Evolutionary conservation across 2,329 filamentous ascomycete genomes (phyloP).

Genomic region (Diaporthe eres): DNA sequence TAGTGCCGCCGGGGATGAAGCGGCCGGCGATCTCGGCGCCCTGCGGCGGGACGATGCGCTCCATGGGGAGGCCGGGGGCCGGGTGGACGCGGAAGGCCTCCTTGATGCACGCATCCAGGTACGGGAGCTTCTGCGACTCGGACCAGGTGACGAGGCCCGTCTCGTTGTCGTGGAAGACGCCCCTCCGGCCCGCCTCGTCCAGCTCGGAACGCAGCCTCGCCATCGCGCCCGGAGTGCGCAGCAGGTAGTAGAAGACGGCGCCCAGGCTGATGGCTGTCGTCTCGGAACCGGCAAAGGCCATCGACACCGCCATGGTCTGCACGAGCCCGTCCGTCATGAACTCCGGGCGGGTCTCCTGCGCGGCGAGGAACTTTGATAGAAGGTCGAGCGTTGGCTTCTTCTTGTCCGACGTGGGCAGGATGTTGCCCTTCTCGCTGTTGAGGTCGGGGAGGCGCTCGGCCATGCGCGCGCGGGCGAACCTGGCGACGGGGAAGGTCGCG

Average conservation of each 20-base stretch:
- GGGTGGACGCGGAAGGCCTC: slow-evolving; percentile 57
- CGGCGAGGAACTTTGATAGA: slow-evolving; percentile 80
- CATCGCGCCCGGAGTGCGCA: slow-evolving; percentile 45
- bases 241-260: slow-evolving; percentile 48
- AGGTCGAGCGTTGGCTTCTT: slow-evolving; percentile 68
- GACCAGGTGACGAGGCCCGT: slow-evolving; percentile 77
- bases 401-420: slow-evolving; percentile 56
- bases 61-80: slow-evolving; percentile 79
- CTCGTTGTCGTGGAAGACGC: slow-evolving; percentile 46
- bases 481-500: slow-evolving; percentile 78
- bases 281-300: slow-evolving; percentile 48
- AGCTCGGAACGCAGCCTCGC: slow-evolving; percentile 52
- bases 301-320: slow-evolving; percentile 77
- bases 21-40: slow-evolving; percentile 75
- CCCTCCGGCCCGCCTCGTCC: slow-evolving; percentile 41
- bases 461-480: slow-evolving; percentile 79
- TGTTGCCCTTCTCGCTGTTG: slow-evolving; percentile 50
- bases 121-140: slow-evolving; percentile 77
- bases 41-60: slow-evolving; percentile 79
- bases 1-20: slow-evolving; percentile 77
- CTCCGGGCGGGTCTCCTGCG: slow-evolving; percentile 75
- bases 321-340: slow-evolving; percentile 81
- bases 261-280: slow-evolving; percentile 48
- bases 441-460: slow-evolving; percentile 71
- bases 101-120: slow-evolving; percentile 73